phyloP scores from a whole-genome alignment of 768 basidiomycete genomes.

The Brasilioporus rufonigricans region DNA sequence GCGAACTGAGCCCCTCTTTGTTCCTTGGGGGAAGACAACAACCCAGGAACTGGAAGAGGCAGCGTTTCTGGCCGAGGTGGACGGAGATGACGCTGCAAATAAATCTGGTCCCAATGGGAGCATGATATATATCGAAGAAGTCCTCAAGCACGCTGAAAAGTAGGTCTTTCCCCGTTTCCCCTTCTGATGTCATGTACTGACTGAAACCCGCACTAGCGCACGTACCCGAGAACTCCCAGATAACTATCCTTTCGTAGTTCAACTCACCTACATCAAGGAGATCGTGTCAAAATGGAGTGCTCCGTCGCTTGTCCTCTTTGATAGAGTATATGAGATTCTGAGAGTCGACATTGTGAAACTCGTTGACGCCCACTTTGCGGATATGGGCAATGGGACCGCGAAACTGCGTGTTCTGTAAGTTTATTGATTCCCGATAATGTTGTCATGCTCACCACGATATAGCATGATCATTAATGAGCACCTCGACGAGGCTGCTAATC shows the following conservation, averaged over 20 bases:
- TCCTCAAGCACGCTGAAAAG: constrained; percentile 45
- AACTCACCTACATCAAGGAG: constrained; percentile 44
- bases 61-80: constrained; percentile 41
- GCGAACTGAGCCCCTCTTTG: constrained; percentile 55
- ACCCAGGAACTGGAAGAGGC: constrained; percentile 3
- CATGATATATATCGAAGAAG: constrained; percentile 51
- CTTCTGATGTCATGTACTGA: not conserved
- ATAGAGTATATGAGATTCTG: constrained; percentile 37
- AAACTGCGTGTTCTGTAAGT: constrained; percentile 48
- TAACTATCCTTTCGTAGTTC: constrained; percentile 62
- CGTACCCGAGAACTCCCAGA: constrained; percentile 70
- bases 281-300: constrained; percentile 46
- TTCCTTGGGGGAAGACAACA: constrained; percentile 41
- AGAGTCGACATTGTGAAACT: constrained; percentile 38
- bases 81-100: constrained; percentile 18
- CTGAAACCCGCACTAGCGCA: constrained; percentile 40
- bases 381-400: constrained; percentile 52
- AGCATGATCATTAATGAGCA: constrained; percentile 53
- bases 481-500: constrained; percentile 41
- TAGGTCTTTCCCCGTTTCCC: constrained; percentile 28
- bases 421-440: not conserved
- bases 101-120: too few species aligned
- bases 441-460: not conserved
- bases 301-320: constrained; percentile 48
- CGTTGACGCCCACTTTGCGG: constrained; percentile 47